These are phyloP conservation scores for Kazachstania taianensis DNA, from an alignment of 805 yeast species.

Conservation along the genomic window DNA sequence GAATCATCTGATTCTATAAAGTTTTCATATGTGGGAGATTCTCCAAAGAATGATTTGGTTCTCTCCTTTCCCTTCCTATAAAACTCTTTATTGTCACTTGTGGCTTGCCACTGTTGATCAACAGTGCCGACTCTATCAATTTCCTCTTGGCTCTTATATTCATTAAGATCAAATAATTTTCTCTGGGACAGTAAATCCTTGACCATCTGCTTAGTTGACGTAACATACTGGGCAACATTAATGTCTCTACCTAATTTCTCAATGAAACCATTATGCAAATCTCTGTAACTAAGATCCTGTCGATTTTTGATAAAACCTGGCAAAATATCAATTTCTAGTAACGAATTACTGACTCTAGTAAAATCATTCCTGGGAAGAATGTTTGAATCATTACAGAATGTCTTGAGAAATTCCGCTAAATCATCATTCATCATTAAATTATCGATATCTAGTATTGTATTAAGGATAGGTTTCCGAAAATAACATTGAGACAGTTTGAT, in stretches of 20 bases:
- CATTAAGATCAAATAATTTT: slow-evolving; percentile 29
- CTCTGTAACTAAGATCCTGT: slow-evolving; percentile 32
- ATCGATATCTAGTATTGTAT: slow-evolving; percentile 22
- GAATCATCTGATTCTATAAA: slow-evolving; percentile 19
- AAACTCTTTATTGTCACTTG: slow-evolving; percentile 29
- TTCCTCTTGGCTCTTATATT: slow-evolving; percentile 21
- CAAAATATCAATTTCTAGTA: slow-evolving; percentile 62
- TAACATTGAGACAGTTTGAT: slow-evolving; percentile 36
- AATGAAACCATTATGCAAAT: slow-evolving; percentile 41
- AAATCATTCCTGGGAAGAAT: slow-evolving; percentile 11
- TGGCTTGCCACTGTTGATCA: slow-evolving; percentile 34
- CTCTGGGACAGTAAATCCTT: slow-evolving; percentile 49
- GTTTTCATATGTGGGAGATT: slow-evolving; percentile 6
- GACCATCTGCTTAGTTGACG: slow-evolving; percentile 47
- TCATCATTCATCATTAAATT: slow-evolving; percentile 25
- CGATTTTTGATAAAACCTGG: slow-evolving; percentile 57
- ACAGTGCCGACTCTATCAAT: slow-evolving; percentile 18
- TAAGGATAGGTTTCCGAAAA: slow-evolving; percentile 49
- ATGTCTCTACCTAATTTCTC: slow-evolving; percentile 23
- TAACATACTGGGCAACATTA: slow-evolving; percentile 20
- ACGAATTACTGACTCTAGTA: slow-evolving; percentile 49
- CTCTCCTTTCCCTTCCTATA: slow-evolving; percentile 25
- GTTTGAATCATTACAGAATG: slow-evolving; percentile 16
- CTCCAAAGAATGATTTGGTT: slow-evolving; percentile 8
- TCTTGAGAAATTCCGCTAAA: slow-evolving; percentile 28